Percentiles rank a stretch among this genome's conserved stretches.
Conservation (phyloP, 257 asterid genomes). For the Verbena officinalis region DNA sequence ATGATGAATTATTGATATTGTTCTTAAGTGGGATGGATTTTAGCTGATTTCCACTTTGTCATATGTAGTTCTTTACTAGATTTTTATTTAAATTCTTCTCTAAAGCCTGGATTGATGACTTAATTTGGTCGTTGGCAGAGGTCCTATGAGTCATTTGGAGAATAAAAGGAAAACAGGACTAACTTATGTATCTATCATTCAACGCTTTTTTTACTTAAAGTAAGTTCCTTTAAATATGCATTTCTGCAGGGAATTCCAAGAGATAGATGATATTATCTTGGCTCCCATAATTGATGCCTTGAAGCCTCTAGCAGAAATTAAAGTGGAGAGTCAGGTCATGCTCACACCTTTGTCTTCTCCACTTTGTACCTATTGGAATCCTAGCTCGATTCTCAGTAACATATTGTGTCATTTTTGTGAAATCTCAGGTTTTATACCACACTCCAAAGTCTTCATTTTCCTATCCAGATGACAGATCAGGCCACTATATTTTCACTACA, state of each 20-base stretch:
- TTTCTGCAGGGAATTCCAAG: slow-evolving; percentile 79
- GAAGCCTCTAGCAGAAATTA: slow-evolving; percentile 81
- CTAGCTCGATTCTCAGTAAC: slow-evolving; percentile 7
- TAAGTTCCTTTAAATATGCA: background rate
- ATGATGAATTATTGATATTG: slow-evolving; percentile 14
- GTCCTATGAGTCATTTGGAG: background rate
- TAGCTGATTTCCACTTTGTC: slow-evolving; percentile 2
- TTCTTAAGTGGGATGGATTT: background rate
- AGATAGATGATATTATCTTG: slow-evolving; percentile 69
- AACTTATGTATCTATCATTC: background rate
- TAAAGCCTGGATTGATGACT: slow-evolving; percentile 20
- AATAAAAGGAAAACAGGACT: background rate
- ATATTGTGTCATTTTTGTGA: slow-evolving; percentile 7
- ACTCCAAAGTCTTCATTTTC: slow-evolving; percentile 91
- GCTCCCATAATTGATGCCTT: slow-evolving; percentile 69
- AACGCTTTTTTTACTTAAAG: too few relatives aligned
- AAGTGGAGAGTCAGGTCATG: slow-evolving; percentile 90
- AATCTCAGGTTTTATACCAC: slow-evolving; percentile 83
- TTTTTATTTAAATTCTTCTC: slow-evolving; percentile 2
- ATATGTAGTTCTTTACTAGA: background rate
- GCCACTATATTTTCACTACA: slow-evolving; percentile 68
- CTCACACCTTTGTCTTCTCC: slow-evolving; percentile 16
- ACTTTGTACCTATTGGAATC: slow-evolving; percentile 19
- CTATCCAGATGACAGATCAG: slow-evolving; percentile 69
- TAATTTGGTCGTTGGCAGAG: background rate